Conservation (phyloP, 345 rosid species). For the Pistacia atlantica region DNA sequence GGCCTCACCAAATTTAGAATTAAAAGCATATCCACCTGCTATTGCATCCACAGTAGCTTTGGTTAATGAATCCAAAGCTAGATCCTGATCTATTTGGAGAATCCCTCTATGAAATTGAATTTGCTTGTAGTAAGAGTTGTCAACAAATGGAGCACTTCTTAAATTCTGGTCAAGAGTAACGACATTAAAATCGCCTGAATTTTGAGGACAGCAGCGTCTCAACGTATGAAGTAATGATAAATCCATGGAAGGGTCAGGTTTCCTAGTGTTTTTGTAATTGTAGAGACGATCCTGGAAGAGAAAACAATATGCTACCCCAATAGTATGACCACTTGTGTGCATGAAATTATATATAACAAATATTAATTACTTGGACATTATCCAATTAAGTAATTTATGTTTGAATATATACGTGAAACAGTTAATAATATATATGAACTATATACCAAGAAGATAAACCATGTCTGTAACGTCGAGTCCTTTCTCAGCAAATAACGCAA, state of each 20-base stretch:
- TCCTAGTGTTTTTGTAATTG: constrained; percentile 45
- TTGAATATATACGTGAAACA: too few relatives aligned
- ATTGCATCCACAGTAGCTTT: constrained; percentile 27
- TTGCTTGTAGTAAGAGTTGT: constrained; percentile 57
- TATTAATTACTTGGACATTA: neutral
- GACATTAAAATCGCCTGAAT: neutral
- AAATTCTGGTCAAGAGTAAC: constrained; percentile 53
- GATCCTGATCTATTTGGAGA: constrained; percentile 52
- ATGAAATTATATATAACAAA: neutral
- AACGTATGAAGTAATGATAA: constrained; percentile 29
- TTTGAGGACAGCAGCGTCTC: constrained; percentile 22
- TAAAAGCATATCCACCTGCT: constrained; percentile 37
- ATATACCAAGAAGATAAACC: constrained; percentile 56
- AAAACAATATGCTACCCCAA: constrained; percentile 56
- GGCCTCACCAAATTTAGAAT: constrained; percentile 44
- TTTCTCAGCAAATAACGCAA: constrained; percentile 38
- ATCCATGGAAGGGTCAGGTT: constrained; percentile 61
- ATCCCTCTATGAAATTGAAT: constrained; percentile 34
- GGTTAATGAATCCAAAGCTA: constrained; percentile 39
- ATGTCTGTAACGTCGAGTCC: constrained; percentile 38
- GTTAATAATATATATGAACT: too few relatives aligned
- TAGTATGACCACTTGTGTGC: constrained; percentile 52
- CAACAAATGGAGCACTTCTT: constrained; percentile 40
- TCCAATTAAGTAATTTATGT: too few relatives aligned
- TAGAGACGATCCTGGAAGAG: constrained; percentile 56